These are phyloP conservation scores for Sordaria brevicollis DNA, from an alignment of 495 filamentous ascomycete genomes.

Conservation along the genomic window DNA sequence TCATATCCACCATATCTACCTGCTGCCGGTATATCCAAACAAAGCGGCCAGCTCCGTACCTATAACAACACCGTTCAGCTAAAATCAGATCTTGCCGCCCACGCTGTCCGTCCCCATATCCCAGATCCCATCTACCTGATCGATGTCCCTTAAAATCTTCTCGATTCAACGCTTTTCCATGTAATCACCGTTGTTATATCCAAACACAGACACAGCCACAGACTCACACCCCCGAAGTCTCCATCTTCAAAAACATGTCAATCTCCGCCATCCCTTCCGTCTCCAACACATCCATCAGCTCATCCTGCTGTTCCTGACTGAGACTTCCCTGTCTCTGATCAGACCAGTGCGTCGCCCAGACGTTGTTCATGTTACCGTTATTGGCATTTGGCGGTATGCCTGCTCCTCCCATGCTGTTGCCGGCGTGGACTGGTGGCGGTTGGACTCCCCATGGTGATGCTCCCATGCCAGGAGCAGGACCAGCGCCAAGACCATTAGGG, in stretches of 20 bases:
- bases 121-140: too few species aligned
- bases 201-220: too few species aligned
- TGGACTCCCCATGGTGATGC: background rate
- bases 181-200: too few species aligned
- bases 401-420: background rate
- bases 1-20: background rate
- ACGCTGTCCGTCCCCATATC: background rate
- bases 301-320: conserved; percentile 59
- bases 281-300: conserved; percentile 58
- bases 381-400: background rate
- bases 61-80: background rate
- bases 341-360: background rate
- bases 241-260: conserved; percentile 46
- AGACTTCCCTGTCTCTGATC: conserved; percentile 49
- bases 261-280: conserved; percentile 54
- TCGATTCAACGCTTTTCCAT: too few species aligned
- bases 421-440: background rate
- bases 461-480: background rate
- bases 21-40: too few species aligned
- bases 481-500: background rate
- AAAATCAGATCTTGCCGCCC: background rate
- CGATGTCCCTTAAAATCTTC: too few species aligned
- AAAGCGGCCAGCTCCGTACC: background rate
- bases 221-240: background rate
- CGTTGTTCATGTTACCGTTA: background rate